These are phyloP conservation scores for Gracilaria vermiculophylla DNA, from an alignment of 23 red algal genomes.

Conservation along the genomic window DNA sequence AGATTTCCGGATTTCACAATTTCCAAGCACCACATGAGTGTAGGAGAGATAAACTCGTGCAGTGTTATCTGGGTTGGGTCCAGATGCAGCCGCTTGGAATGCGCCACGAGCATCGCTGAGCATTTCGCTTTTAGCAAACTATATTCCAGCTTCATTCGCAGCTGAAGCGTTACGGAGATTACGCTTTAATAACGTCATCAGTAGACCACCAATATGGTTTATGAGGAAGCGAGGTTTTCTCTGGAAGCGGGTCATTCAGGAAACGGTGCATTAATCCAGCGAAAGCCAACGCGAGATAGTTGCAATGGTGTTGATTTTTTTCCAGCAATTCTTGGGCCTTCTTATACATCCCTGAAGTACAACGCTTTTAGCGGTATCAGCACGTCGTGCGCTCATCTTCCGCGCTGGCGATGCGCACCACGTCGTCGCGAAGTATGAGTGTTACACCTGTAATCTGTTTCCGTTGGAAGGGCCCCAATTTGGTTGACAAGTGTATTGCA, in stretches of 20 bases:
- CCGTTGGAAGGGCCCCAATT: no score
- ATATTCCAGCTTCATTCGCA: conserved; percentile 61
- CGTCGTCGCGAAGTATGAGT: no score
- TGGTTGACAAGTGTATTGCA: no score
- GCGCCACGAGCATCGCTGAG: conserved; percentile 45
- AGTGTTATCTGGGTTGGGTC: no score
- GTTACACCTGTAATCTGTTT: no score
- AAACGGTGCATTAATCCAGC: conserved; percentile 57
- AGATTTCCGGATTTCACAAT: no score
- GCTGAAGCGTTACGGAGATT: conserved; percentile 56
- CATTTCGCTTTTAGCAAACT: conserved; percentile 52
- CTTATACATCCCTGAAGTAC: conserved; percentile 43
- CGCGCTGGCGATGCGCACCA: no score
- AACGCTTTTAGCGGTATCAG: no score
- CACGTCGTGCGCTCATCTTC: no score
- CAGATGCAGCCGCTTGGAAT: no score
- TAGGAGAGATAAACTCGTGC: no score
- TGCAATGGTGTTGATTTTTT: conserved; percentile 24
- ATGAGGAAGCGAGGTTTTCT: conserved; percentile 38
- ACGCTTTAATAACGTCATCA: conserved; percentile 33
- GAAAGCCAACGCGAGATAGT: conserved; percentile 56
- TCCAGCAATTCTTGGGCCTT: conserved; percentile 39
- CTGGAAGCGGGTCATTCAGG: conserved; percentile 44
- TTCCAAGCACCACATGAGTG: no score
- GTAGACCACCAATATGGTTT: conserved; percentile 52